Evolutionary conservation across 495 filamentous ascomycete species (phyloP).

Genomic region (Eremomyces bilateralis): DNA sequence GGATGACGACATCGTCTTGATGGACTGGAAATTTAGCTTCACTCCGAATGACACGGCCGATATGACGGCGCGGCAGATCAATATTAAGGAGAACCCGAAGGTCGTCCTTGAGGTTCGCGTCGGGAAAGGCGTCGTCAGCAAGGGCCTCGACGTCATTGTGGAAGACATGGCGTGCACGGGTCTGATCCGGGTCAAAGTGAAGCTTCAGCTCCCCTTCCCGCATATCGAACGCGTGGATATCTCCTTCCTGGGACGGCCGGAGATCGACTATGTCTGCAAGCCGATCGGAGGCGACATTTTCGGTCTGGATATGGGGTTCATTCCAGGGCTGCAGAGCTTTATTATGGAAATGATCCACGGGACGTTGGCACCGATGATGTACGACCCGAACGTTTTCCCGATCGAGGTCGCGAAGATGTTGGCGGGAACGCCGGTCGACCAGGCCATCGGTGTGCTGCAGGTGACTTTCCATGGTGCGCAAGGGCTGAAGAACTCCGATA

Average conservation of each 20-base stretch:
- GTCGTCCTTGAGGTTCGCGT: constrained; percentile 81
- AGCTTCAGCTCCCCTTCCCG: constrained; percentile 86
- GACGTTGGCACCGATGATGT: constrained; percentile 89
- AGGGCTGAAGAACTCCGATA: constrained; percentile 85
- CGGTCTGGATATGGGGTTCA: constrained; percentile 97
- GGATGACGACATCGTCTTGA: constrained; percentile 83
- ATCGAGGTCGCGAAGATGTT: constrained; percentile 98
- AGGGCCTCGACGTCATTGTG: constrained; percentile 92
- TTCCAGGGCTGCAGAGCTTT: constrained; percentile 78
- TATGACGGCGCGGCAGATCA: constrained; percentile 71
- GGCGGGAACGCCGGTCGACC: constrained; percentile 81
- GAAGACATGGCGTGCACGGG: constrained; percentile 92
- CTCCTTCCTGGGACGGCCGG: constrained; percentile 55
- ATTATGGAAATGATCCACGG: constrained; percentile 91
- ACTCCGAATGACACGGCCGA: constrained; percentile 85
- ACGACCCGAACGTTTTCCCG: constrained; percentile 89
- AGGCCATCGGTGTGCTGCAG: constrained; percentile 84
- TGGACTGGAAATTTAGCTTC: constrained; percentile 99
- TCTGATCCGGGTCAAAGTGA: constrained; percentile 89
- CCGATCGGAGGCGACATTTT: constrained; percentile 86
- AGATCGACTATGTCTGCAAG: constrained; percentile 92
- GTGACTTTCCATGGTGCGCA: constrained; percentile 78
- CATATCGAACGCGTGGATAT: constrained; percentile 86
- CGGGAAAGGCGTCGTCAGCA: constrained; percentile 86
- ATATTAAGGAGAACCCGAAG: constrained; percentile 93